Base-by-base conservation (phyloP, 495 filamentous ascomycete genomes). In the Paragyromitra xinjiangensis region DNA sequence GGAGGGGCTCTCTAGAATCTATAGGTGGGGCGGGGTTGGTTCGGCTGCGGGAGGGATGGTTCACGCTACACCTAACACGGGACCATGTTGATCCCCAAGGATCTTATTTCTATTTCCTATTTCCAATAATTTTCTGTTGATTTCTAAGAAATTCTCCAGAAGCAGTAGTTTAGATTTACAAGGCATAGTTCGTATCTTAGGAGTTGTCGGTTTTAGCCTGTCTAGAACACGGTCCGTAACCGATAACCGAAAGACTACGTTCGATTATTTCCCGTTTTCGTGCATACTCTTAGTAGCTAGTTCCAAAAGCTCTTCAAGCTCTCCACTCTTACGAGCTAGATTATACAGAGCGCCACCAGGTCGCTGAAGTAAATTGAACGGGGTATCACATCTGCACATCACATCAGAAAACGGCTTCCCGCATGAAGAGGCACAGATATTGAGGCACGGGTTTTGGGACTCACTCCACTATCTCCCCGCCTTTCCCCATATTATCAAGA, bases 301-400 rank as follows among this genome's bases (percentile, higher is more conserved):
- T 66, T 85, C 83, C 26, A 87, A 67, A 68, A 83, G 55, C 48
- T 69, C 74, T 44, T 79, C 69, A 26, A 79, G 75, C 64, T 80
- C 77, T 29, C 76, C 76, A 48, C 70, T 80, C 58, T 75, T 80
- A 34, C 50, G 70, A 14, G 78, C 78, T 48, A 80, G 45, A 40
- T 12, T 59, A 63, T 79, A 65, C 16, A 80, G 39, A 37, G 63
- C 65, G 19, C 78, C 62, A 1, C 39, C 34, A 29, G 69, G 55
- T n/a, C 78, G 74, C 44, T 71, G 53, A 29, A 81, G 66, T 48
- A 81, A 58, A 53, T 75, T 80, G 19, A 64, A 63, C 24, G 79
- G 78, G 19, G 56, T 81, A 73, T 81, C 71, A 22, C 67, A 80
- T 76, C 73, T 76, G 42, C 24, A 50, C n/a, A 64, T 37, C 19